Evolutionary conservation across 2,329 filamentous ascomycete species (phyloP), one percentile per base, ranked within the genome.

Genomic region (Talaromyces islandicus): DNA sequence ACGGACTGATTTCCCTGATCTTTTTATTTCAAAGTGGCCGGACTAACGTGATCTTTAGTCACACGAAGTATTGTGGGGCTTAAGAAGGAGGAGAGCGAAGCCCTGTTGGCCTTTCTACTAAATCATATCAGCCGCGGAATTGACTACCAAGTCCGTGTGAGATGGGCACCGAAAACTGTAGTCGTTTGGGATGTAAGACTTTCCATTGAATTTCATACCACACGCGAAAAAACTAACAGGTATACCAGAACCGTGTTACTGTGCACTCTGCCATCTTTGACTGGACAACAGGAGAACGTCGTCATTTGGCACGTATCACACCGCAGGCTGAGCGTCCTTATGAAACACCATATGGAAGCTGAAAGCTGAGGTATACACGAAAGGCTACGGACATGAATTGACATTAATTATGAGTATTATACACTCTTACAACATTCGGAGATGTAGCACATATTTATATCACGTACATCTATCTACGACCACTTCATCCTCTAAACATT

Each of bases 71-170:
- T 80, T 53, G 69, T 76, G 6, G 77, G 77, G 4, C 69, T 78
- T 29, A 79, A 78, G 62, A 71, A 77, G 58, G 71, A 76, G 38
- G 77, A 79, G 60, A 73, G 69, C 46, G 71, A 78, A 43, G 69
- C 71, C 11, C 61, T 80, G 24, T 66, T 79, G 9, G 70, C 75
- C 24, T 76, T 76, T 64, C 60, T 78, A 51, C 67, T 71, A 58
- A 68, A 60, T 17, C 56, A 58, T 46, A 58, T 58, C n/a, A 53
- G 56, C 24, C 56, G 56, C 17, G 58, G 62, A 24, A 58, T 52
- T 21, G 59, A 63, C 67, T 70, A 65, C 17, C 68, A 70, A 53
- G 64, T 61, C 17, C 65, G 67, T n/a, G 56, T 70, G 17, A 57
- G 61, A 58, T 71, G 66, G 68, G 66, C 62, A 5, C 66, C 68